Base-by-base conservation (phyloP, 2,329 filamentous ascomycete genomes). In the Sphaerulina populicola region DNA sequence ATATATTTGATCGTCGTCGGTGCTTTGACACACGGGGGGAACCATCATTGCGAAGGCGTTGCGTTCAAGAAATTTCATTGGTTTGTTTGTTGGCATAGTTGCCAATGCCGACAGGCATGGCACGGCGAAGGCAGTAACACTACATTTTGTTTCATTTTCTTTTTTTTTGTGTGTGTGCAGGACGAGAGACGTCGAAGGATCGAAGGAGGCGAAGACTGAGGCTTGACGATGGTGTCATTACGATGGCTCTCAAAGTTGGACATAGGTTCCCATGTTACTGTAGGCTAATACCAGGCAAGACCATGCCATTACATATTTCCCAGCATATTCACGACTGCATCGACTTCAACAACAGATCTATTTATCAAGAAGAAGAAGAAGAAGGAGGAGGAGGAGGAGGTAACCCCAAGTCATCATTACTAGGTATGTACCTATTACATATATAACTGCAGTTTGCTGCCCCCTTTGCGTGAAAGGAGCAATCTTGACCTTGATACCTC, bases 21-120 rank as follows among this genome's bases (percentile, higher is more conserved):
- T 53, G 51, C 51, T 53, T 45, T 49, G 45, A 38, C 50, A 47
- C 44, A 47, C 27, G 39, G 44, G 39, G 39, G 30, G 43, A 30
- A 53, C 37, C 29, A 37, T 31, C 48, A 53, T 53, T 46, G 51
- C 51, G 46, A 53, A 53, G 51, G 51, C 51, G 51, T 53, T 53
- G n/a, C 40, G 35, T 53, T 53, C 48, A 43, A 44, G 38, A 37
- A 33, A 29, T 47, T 53, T 27, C 47, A 44, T 53, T 48, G 43
- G 23, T 33, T 33, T 18, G 18, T 18, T 35, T 41, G 33, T 38
- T 14, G 46, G 37, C 45, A 14, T 21, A 30, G 33, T 23, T 40
- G 45, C 38, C 23, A n/a, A n/a, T 48, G 46, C 38, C 46, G 46
- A 48, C 46, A 48, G 46, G 46, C 38, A 48, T 35, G 12, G 46